Evolutionary conservation across 2,329 filamentous ascomycete species (phyloP).

Genomic region (Stachybotrys elegans): DNA sequence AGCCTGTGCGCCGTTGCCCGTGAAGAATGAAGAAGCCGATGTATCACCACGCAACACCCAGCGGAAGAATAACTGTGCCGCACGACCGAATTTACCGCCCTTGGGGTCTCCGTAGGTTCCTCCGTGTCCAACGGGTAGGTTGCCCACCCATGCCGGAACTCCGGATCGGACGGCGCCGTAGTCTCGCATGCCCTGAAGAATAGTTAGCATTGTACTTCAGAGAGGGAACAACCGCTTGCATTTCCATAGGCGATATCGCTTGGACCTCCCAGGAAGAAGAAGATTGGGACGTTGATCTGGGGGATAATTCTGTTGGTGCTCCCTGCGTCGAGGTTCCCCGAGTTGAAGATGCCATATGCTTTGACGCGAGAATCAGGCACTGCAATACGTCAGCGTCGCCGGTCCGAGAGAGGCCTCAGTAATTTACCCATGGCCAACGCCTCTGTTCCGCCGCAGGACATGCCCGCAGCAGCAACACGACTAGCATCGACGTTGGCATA

Average conservation of each 20-base stretch:
- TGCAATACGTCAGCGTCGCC: not conserved
- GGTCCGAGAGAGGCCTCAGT: not conserved
- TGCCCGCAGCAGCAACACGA: conserved; percentile 20
- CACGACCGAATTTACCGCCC: conserved; percentile 13
- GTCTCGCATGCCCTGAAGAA: conserved; percentile 11
- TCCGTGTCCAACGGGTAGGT: conserved; percentile 13
- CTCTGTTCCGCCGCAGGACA: conserved; percentile 24
- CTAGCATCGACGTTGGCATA: conserved; percentile 16
- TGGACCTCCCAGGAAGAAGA: conserved; percentile 13
- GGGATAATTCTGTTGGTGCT: conserved; percentile 7
- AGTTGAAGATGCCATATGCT: conserved; percentile 19
- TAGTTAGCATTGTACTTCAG: not conserved
- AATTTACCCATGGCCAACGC: conserved; percentile 15
- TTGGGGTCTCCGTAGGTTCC: conserved; percentile 13
- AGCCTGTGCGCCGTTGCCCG: conserved; percentile 2
- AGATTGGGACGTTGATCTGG: conserved; percentile 11
- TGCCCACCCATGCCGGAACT: conserved; percentile 14
- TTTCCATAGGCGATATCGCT: conserved; percentile 15
- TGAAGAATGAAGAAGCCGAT: conserved; percentile 1
- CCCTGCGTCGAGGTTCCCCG: conserved; percentile 10
- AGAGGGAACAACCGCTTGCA: conserved; percentile 3
- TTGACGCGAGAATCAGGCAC: conserved; percentile 13
- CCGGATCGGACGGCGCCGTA: conserved; percentile 9
- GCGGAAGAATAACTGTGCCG: conserved; percentile 7
- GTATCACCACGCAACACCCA: conserved; percentile 7